phyloP scores from a whole-genome alignment of 306 rosid genomes.

The Dryas alaskensis region DNA sequence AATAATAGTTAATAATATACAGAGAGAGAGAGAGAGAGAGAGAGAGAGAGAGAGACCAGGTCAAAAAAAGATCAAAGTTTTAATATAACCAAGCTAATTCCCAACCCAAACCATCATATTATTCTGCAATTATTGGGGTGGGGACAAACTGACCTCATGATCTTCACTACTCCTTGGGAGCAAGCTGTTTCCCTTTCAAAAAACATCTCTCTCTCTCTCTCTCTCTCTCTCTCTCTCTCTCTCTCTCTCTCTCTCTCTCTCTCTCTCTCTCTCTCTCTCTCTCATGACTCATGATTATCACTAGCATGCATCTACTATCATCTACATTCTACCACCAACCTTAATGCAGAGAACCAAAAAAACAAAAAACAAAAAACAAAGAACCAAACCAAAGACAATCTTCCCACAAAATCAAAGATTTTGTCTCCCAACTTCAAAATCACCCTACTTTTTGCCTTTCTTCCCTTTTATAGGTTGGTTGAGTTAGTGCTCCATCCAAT shows the following conservation, averaged over 20 bases:
- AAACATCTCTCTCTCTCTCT: slow-evolving; percentile 14
- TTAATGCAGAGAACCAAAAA: slow-evolving; percentile 24
- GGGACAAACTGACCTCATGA: slow-evolving; percentile 49
- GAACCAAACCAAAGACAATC: slow-evolving; percentile 50
- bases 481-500: slow-evolving; percentile 42
- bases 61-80: slow-evolving; percentile 33
- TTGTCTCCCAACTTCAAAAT: slow-evolving; percentile 72
- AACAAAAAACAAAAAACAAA: slow-evolving; percentile 9
- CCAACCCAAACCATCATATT: slow-evolving; percentile 43
- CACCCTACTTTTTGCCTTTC: slow-evolving; percentile 41
- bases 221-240: slow-evolving; percentile 22
- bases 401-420: slow-evolving; percentile 66
- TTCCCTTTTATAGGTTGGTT: slow-evolving; percentile 41
- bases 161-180: slow-evolving; percentile 40
- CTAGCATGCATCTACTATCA: slow-evolving; percentile 43
- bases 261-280: slow-evolving; percentile 22
- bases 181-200: slow-evolving; percentile 71
- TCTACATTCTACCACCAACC: slow-evolving; percentile 44
- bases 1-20: slow-evolving; percentile 13
- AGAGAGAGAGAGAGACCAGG: slow-evolving; percentile 17
- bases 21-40: neutral
- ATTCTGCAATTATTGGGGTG: slow-evolving; percentile 73
- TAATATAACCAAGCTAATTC: slow-evolving; percentile 18
- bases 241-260: slow-evolving; percentile 7
- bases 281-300: slow-evolving; percentile 39